Evolutionary conservation across 164 flowering plant species (phyloP).

Genomic region (Houttuynia cordata): DNA sequence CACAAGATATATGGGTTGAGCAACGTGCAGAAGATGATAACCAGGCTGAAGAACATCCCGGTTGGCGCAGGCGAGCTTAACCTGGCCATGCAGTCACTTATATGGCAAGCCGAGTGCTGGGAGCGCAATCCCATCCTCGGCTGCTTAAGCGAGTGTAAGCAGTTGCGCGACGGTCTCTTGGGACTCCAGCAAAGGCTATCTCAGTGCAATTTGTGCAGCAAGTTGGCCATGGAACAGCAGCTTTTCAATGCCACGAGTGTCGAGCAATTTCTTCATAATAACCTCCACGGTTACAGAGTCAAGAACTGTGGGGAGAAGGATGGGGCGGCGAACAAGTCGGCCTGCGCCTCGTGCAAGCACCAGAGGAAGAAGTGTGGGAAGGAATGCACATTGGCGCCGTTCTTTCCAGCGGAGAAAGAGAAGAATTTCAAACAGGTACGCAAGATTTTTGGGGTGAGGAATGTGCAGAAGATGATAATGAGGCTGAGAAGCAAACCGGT

Average conservation of each 20-base stretch:
- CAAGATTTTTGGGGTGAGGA: slow-evolving; percentile 66
- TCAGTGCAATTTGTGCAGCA: not conserved
- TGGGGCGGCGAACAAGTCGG: slow-evolving; percentile 19
- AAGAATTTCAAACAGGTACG: slow-evolving; percentile 59
- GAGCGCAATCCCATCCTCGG: slow-evolving; percentile 50
- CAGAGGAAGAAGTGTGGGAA: slow-evolving; percentile 62
- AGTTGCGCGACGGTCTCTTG: too few relatives aligned
- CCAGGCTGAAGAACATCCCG: slow-evolving; percentile 27
- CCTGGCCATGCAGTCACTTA: slow-evolving; percentile 28
- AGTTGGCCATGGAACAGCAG: not conserved
- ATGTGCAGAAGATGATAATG: slow-evolving; percentile 38
- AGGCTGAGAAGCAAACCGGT: slow-evolving; percentile 26
- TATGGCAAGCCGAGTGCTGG: slow-evolving; percentile 64
- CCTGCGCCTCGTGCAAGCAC: slow-evolving; percentile 90
- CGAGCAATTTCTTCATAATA: too few relatives aligned
- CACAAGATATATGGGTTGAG: slow-evolving; percentile 71
- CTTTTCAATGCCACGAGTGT: too few relatives aligned
- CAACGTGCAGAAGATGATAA: slow-evolving; percentile 44
- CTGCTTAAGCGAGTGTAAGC: slow-evolving; percentile 36
- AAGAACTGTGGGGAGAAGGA: slow-evolving; percentile 1
- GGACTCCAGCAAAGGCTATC: too few relatives aligned
- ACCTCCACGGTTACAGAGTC: too few relatives aligned
- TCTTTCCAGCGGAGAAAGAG: slow-evolving; percentile 36
- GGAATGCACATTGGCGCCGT: slow-evolving; percentile 48
- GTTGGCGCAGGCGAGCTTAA: not conserved